Evolutionary conservation across 225 moss, liverwort and hornwort species (phyloP).

Genomic region (Thuidium tamariscinum): DNA sequence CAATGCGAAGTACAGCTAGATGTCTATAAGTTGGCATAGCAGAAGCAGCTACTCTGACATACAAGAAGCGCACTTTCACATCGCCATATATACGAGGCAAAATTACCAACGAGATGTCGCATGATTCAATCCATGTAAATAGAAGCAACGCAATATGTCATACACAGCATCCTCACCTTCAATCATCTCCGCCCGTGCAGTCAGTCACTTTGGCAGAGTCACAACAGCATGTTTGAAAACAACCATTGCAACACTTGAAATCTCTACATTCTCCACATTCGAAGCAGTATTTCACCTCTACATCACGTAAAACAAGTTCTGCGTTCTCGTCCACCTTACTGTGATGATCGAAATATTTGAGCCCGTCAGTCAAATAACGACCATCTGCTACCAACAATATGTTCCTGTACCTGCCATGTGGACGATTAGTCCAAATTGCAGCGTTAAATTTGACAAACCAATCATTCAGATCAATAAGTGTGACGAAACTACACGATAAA

Average conservation of each 20-base stretch:
- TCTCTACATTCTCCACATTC: conserved; percentile 54
- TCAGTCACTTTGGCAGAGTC: conserved; percentile 16
- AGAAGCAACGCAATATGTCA: not conserved
- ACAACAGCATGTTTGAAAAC: conserved; percentile 6
- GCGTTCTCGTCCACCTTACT: conserved; percentile 5
- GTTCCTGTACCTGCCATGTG: conserved; percentile 34
- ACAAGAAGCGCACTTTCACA: not conserved
- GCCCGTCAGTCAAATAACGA: conserved; percentile 30
- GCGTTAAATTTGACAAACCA: not conserved
- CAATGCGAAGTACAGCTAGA: not conserved
- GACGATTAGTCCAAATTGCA: not conserved
- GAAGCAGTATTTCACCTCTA: conserved; percentile 36
- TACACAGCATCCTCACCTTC: not conserved
- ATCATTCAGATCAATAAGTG: not conserved
- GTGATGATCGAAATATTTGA: conserved; percentile 24
- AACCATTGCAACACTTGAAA: conserved; percentile 33
- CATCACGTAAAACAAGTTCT: conserved; percentile 5
- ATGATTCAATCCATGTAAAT: not conserved
- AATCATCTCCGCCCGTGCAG: conserved; percentile 17
- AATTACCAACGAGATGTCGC: not conserved
- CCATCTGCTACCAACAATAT: conserved; percentile 31
- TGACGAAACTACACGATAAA: not conserved
- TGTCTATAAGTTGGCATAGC: not conserved
- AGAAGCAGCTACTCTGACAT: not conserved
- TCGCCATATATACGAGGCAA: not conserved